Evolutionary conservation across 192 early-diverging fungal species (phyloP), one percentile per base, ranked within the genome.

Genomic region (Backusella australiensis): DNA sequence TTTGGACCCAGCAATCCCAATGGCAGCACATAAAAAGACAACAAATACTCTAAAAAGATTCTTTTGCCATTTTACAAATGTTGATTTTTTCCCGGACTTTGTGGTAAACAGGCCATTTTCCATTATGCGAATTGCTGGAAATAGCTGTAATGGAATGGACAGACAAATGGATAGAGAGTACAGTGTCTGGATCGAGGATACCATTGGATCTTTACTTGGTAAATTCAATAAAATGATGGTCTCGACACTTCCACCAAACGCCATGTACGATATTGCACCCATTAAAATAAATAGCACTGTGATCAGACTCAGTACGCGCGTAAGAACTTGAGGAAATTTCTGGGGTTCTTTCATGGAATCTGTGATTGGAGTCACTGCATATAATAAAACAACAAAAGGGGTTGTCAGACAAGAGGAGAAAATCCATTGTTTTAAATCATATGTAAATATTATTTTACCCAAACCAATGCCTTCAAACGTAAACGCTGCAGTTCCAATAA

Each of bases 401-500:
- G 14, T 2, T 44, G 42, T 44, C 42, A 44, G 42, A 44, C 32
- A 32, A 32, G 32, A 32, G 2, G 32, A 32, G 42, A 44, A 44
- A 14, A 44, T 14, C 17, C 42, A 44, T 44, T 14, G 42, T 44
- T 44, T 44, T 44, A 44, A 11, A 44, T 44, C 3, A 44, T 14
- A 44, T 14, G 32, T 32, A 32, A 32, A 32, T 17, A 44, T 17
- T 44, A 14, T 44, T 44, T 44, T 32, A 44, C 42, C 42, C 71
- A 78, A 32, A 8, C 96, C 95, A 74, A 98, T 95, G 42, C 96
- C 96, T 83, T 98, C 96, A 82, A 93, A 98, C 2, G 95, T 93
- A 81, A 95, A 98, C 44, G 96, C 93, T 32, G 96, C 95, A 7
- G 96, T 98, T 44, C 96, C 96, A 67, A 98, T 88, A 77, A 98